Base-by-base conservation (phyloP, 805 yeast species). In the Candida gorgasii region DNA sequence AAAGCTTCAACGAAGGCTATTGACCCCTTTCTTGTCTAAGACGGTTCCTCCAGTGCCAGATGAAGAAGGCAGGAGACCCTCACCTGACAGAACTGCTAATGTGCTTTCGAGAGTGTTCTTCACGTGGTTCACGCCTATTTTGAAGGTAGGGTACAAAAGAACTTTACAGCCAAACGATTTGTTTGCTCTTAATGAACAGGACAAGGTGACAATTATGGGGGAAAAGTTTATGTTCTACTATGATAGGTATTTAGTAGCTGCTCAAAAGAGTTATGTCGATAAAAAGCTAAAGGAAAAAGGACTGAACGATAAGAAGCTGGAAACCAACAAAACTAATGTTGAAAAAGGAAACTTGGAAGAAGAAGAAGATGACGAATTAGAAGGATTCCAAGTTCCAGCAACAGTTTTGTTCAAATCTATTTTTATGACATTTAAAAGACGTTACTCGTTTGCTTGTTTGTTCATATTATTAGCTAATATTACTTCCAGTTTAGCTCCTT, bases 71-170 rank as follows among this genome's bases (percentile, higher is more conserved):
- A 58, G 86, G 42, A 54, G 42, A 11, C 54, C 50, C 4, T 80
- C 66, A 53, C 86, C 85, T 0, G 63, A 58, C 40, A 61, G 60
- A 23, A 42, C 26, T 7, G 66, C 73, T n/a, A 73, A 73, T 40
- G 29, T 60, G 19, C 5, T 80, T 8, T 69, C 73, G 11, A 63
- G 63, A 50, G 36, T 70, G 0, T 76, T 80, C 51, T 80, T 84
- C 57, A 73, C 82, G 79, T 86, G 92, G 90, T 61, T 86, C 35
- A 53, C 62, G 18, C 89, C 89, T 0, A 52, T 86, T 31, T 62
- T 86, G 69, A 63, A 61, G 12, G 75, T 76, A 5, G 93, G 95
- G 5, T 86, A 86, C 59, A 82, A 79, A 58, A 71, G 93, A 54
- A 84, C 90, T 0, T 62, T 86, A 34, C 77, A 76, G 32, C 80